Base-by-base conservation (phyloP, 2,329 filamentous ascomycete species). In the Paecilomyces dactylethromorphus region DNA sequence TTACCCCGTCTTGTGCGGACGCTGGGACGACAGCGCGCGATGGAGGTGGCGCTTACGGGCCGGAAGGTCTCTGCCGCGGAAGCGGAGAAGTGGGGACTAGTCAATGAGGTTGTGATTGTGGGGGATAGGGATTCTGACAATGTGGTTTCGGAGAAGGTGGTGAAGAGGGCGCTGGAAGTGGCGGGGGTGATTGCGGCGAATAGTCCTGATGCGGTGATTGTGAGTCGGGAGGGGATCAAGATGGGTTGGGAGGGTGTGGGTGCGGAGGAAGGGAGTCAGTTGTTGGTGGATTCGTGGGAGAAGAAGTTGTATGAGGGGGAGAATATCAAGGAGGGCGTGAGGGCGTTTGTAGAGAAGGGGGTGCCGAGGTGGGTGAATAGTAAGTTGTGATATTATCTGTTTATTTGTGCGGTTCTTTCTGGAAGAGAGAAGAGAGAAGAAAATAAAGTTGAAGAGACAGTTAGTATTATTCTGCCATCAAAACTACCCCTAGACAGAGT, bases 321-420 rank as follows among this genome's bases (percentile, higher is more conserved):
- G 64, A 93, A 93, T 72, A 86, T 91, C 74, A 83, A 81, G 58
- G 89, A 92, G 74, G 90, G 90, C 0, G 78, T 92, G 21, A 78
- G 71, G 74, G 89, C 88, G 60, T 93, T 93, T 77, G 86, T 89
- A 18, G 88, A 92, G 80, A 91, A 87, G 80, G 80, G 88, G 68
- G 82, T 83, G 74, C 84, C 89, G 1, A 78, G 78, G 39, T 92
- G 89, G 88, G 65, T 64, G 59, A 64, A 70, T 57, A 76, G 73
- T 61, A 77, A 76, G 63, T 59, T 77, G 60, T 77, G 24, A 15
- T 22, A 52, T 39, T 39, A 6, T 39, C 35, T 39, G 35, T 15
- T 13, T 45, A 15, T n/a, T n/a, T n/a, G 18, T 45, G 7, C 5
- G 35, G 15, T 45, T 3, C 12, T 2, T 33, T 18, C 35, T 18